These are phyloP conservation scores for Sanguinoderma infundibulare DNA, from an alignment of 1,284 basidiomycete species.

Conservation along the genomic window DNA sequence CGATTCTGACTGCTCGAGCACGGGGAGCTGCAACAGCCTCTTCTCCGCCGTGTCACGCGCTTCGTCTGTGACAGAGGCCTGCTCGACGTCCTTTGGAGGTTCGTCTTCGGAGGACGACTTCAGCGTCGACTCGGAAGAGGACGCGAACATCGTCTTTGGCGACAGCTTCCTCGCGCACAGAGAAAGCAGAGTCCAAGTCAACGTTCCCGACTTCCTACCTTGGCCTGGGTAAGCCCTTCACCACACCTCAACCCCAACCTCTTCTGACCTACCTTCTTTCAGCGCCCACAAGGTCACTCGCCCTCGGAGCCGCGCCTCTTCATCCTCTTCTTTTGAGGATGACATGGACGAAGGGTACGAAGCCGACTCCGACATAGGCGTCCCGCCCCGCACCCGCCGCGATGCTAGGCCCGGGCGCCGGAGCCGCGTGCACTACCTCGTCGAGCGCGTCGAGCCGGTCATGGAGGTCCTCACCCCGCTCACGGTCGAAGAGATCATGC, in stretches of 20 bases:
- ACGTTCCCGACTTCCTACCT: constrained; percentile 4
- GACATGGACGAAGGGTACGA: constrained; percentile 8
- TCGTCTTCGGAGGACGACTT: constrained; percentile 6
- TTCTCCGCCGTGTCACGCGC: constrained; percentile 2
- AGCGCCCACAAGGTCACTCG: background rate
- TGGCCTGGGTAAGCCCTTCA: constrained; percentile 7
- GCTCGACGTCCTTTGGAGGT: background rate
- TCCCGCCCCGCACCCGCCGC: background rate
- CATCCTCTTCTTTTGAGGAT: background rate
- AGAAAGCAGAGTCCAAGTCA: background rate
- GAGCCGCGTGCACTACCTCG: constrained; percentile 4
- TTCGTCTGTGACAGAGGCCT: background rate
- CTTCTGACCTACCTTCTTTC: background rate
- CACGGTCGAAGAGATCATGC: background rate
- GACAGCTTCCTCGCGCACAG: background rate
- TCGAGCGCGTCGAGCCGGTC: constrained; percentile 5
- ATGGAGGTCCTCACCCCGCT: constrained; percentile 1
- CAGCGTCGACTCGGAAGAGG: constrained; percentile 4
- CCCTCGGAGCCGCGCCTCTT: background rate
- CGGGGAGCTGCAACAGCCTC: constrained; percentile 9
- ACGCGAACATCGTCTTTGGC: background rate
- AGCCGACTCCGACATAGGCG: constrained; percentile 6
- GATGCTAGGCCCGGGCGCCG: background rate
- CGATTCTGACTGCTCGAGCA: constrained; percentile 3
- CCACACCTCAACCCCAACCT: background rate